phyloP scores from a whole-genome alignment of 2,329 filamentous ascomycete species.

The Helotiales sp. region DNA sequence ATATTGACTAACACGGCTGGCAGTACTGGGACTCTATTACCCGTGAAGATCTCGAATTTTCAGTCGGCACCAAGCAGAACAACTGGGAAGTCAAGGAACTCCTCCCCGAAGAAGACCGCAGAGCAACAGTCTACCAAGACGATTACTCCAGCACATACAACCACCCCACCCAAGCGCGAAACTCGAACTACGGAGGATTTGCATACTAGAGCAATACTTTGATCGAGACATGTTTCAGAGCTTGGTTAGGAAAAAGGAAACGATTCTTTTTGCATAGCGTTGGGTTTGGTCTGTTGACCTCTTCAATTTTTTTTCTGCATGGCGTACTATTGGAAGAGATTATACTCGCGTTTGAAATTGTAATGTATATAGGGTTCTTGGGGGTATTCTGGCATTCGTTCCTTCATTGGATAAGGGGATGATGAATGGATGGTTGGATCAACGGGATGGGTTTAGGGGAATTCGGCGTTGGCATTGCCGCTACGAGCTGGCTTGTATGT shows the following conservation, averaged over 20 bases:
- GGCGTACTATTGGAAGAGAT: slow-evolving; percentile 5
- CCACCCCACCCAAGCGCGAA: slow-evolving; percentile 30
- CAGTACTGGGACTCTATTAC: slow-evolving; percentile 99
- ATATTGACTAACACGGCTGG: slow-evolving; percentile 19
- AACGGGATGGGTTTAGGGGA: not conserved
- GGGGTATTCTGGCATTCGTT: not conserved
- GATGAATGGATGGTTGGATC: not conserved
- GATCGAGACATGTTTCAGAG: not conserved
- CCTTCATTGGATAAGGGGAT: slow-evolving; percentile 5
- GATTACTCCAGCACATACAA: slow-evolving; percentile 38
- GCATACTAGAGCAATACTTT: slow-evolving; percentile 28
- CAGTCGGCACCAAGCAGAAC: slow-evolving; percentile 90
- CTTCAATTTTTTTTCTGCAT: not conserved
- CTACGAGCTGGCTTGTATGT: slow-evolving; percentile 1
- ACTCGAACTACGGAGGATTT: slow-evolving; percentile 44
- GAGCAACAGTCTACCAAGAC: slow-evolving; percentile 43
- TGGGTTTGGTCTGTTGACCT: not conserved
- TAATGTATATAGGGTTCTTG: slow-evolving; percentile 14
- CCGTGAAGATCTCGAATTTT: slow-evolving; percentile 97
- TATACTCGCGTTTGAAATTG: not conserved
- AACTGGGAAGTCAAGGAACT: slow-evolving; percentile 99
- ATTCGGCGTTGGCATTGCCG: slow-evolving; percentile 5
- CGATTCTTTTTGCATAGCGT: slow-evolving; percentile 12
- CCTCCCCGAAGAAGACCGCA: slow-evolving; percentile 42
- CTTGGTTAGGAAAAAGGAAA: not conserved